A percentile compares a stretch with the other conserved stretches of the same genome.
phyloP scores from a whole-genome alignment of 177 flowering plant genomes.

The Tripterygium wilfordii region DNA sequence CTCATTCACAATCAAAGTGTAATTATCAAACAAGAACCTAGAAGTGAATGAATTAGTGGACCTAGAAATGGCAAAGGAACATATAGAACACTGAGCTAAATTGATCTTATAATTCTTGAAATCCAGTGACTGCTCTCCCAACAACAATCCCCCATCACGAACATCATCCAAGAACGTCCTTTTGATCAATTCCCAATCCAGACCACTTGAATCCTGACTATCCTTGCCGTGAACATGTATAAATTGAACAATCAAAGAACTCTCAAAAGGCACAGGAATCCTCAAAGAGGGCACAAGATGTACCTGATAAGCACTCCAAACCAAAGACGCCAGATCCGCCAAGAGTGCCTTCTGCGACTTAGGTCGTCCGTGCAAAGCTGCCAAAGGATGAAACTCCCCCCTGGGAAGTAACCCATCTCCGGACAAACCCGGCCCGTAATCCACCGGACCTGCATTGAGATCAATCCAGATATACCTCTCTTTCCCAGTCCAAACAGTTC shows the following conservation, averaged over 20 bases:
- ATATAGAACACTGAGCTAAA: conserved; percentile 56
- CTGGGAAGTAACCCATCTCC: conserved; percentile 85
- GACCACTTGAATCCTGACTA: conserved; percentile 42
- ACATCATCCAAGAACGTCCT: conserved; percentile 72
- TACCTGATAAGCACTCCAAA: conserved; percentile 89
- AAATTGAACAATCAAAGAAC: conserved; percentile 63
- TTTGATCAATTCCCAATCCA: conserved; percentile 80
- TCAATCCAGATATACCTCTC: conserved; percentile 90
- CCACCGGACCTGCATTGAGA: conserved; percentile 86
- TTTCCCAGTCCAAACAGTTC: conserved; percentile 71
- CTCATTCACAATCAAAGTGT: conserved; percentile 91
- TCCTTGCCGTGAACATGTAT: conserved; percentile 58
- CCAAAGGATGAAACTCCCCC: conserved; percentile 87
- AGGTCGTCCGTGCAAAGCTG: conserved; percentile 73
- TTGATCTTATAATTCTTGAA: conserved; percentile 60
- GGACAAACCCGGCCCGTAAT: conserved; percentile 91
- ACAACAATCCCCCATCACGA: conserved; percentile 51
- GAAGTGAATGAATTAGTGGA: conserved; percentile 75
- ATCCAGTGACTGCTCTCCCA: conserved; percentile 59
- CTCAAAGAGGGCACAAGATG: conserved; percentile 86
- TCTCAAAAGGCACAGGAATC: conserved; percentile 78
- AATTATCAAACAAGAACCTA: conserved; percentile 92
- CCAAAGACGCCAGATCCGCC: conserved; percentile 73
- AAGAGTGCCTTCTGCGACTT: conserved; percentile 76
- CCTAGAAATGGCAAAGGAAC: conserved; percentile 70